phyloP scores from a whole-genome alignment of 2,329 filamentous ascomycete genomes.

The Helicocarpus griseus region DNA sequence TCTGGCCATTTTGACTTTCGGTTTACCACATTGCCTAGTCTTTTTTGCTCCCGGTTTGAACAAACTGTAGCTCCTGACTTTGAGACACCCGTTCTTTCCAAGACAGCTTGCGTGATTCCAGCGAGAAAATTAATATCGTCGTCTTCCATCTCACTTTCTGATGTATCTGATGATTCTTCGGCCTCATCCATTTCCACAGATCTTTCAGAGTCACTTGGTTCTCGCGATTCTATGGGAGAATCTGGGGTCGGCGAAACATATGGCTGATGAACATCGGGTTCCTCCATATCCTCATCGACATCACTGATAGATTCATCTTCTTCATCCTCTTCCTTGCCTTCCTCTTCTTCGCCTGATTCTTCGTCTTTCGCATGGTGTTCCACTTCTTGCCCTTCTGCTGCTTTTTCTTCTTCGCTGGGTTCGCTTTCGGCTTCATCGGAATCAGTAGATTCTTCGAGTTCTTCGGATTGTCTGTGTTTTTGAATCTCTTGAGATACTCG shows the following conservation, averaged over 20 bases:
- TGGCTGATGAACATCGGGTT: neutral
- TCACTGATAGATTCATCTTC: neutral
- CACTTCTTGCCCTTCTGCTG: neutral
- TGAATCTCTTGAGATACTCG: no score
- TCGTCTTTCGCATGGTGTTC: neutral
- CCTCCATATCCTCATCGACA: neutral
- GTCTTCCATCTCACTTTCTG: neutral
- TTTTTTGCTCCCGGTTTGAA: conserved; percentile 7
- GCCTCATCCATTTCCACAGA: neutral
- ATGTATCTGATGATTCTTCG: neutral
- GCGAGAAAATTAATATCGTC: neutral
- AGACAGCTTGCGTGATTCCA: conserved; percentile 9
- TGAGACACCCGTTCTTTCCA: conserved; percentile 11
- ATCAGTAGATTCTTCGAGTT: no score
- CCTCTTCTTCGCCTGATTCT: neutral
- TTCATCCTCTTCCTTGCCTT: neutral
- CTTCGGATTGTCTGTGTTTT: no score
- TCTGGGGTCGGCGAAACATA: neutral
- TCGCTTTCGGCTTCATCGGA: no score
- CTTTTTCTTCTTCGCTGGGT: neutral
- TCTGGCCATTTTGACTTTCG: conserved; percentile 3
- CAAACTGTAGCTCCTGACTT: conserved; percentile 8
- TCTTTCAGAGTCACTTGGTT: neutral
- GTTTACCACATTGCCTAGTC: conserved; percentile 3
- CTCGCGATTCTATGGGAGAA: neutral